phyloP scores from a whole-genome alignment of 495 filamentous ascomycete species.

The Xylaria castorea region DNA sequence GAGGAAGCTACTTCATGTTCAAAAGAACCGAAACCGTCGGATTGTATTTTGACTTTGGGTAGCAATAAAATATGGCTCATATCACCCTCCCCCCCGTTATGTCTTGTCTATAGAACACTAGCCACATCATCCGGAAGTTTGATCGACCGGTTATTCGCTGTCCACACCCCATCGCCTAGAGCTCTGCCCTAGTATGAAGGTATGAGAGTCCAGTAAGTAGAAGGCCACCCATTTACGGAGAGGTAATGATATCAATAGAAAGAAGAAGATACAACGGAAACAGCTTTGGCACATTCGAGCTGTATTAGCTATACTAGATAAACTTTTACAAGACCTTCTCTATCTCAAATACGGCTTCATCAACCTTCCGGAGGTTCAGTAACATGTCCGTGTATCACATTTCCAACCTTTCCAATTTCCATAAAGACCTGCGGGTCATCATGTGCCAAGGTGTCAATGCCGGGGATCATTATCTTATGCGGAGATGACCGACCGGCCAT shows the following conservation, averaged over 20 bases:
- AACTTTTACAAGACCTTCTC: not conserved
- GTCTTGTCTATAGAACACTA: not conserved
- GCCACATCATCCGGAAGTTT: not conserved
- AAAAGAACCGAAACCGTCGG: not conserved
- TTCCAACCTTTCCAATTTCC: not conserved
- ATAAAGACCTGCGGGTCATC: not conserved
- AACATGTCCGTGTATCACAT: not conserved
- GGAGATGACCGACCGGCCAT: constrained; percentile 23
- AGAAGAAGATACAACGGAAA: not conserved
- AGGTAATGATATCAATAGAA: not conserved
- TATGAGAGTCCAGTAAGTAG: not conserved
- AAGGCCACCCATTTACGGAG: not conserved
- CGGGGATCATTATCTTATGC: not conserved
- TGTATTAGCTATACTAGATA: not conserved
- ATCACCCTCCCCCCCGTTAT: not conserved
- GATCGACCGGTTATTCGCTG: not conserved
- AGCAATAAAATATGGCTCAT: not conserved
- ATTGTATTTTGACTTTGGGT: not conserved
- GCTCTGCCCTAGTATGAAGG: not conserved
- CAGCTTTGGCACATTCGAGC: not conserved
- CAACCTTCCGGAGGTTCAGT: not conserved
- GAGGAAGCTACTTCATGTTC: not conserved
- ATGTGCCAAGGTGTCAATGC: not conserved
- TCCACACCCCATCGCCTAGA: not conserved
- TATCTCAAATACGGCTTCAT: not conserved